phyloP scores from a whole-genome alignment of 2,329 filamentous ascomycete species.

The Aspergillus puulaauensis region DNA sequence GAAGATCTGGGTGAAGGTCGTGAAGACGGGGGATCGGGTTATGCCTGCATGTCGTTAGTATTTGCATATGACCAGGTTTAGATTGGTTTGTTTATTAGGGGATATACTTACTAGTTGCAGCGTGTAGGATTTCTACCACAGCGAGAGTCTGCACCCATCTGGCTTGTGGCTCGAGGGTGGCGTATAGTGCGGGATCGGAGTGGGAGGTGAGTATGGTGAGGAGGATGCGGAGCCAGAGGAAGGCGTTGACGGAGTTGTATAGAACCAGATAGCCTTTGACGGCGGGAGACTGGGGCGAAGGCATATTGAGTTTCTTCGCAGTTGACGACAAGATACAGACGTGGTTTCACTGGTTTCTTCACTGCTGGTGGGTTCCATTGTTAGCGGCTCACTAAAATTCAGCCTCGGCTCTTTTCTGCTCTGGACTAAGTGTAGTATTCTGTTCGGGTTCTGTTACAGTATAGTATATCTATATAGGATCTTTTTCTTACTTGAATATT shows the following conservation, averaged over 20 bases:
- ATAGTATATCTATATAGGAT: no score
- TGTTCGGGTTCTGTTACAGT: no score
- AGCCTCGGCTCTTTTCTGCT: background rate
- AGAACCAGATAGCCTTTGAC: slow-evolving; percentile 22
- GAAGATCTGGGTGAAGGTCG: slow-evolving; percentile 31
- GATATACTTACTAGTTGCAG: slow-evolving; percentile 19
- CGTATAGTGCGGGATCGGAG: slow-evolving; percentile 17
- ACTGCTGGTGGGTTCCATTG: no score
- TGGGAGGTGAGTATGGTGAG: slow-evolving; percentile 12
- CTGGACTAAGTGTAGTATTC: no score
- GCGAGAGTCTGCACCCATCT: slow-evolving; percentile 28
- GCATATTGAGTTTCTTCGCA: background rate
- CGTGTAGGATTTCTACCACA: slow-evolving; percentile 26
- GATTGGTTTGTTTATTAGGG: background rate
- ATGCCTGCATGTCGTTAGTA: slow-evolving; percentile 20
- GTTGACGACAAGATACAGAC: background rate
- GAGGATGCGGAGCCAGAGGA: slow-evolving; percentile 28
- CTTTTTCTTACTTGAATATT: no score
- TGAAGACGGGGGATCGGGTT: slow-evolving; percentile 28
- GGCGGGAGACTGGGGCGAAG: background rate
- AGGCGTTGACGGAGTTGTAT: slow-evolving; percentile 25
- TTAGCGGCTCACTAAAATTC: background rate
- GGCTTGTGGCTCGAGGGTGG: slow-evolving; percentile 24
- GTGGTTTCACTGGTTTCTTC: no score
- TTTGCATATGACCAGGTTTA: background rate